Percentiles rank a stretch among this genome's conserved stretches.
Evolutionary conservation across 2,329 filamentous ascomycete species (phyloP).

Genomic region (Thielaviopsis euricoi): DNA sequence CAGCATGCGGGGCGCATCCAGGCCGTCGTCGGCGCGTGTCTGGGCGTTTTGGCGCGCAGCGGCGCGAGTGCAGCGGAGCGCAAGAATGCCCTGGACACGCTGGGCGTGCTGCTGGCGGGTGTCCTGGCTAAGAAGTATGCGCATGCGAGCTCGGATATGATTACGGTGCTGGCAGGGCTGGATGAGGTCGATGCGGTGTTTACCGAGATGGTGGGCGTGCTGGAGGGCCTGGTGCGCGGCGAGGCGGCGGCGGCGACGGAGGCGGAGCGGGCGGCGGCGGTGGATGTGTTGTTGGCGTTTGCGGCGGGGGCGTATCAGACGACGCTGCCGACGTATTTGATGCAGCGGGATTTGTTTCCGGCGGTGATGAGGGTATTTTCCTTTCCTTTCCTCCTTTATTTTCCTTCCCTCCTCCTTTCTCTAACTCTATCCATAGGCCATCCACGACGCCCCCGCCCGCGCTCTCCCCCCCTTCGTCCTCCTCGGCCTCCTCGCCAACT

Average conservation of each 20-base stretch:
- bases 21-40: slow-evolving; percentile 60
- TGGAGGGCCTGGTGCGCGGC: slow-evolving; percentile 35
- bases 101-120: slow-evolving; percentile 72
- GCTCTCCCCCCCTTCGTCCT: slow-evolving; percentile 65
- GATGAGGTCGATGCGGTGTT: slow-evolving; percentile 78
- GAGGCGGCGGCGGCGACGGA: slow-evolving; percentile 49
- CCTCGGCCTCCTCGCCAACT: slow-evolving; percentile 79
- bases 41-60: slow-evolving; percentile 42
- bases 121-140: slow-evolving; percentile 81
- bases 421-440: slow-evolving; percentile 35
- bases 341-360: slow-evolving; percentile 85
- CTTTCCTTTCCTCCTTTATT: background rate
- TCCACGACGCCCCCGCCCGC: slow-evolving; percentile 59
- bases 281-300: slow-evolving; percentile 66
- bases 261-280: slow-evolving; percentile 38
- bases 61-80: background rate
- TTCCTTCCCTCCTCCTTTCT: too few species aligned
- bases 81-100: slow-evolving; percentile 34
- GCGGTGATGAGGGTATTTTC: slow-evolving; percentile 71
- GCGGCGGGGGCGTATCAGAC: slow-evolving; percentile 93
- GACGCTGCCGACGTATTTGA: slow-evolving; percentile 84
- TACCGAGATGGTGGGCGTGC: slow-evolving; percentile 66
- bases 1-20: slow-evolving; percentile 62
- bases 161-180: slow-evolving; percentile 70
- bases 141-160: slow-evolving; percentile 89